Percentiles rank a stretch among this genome's conserved stretches.
These are phyloP conservation scores for Jacaranda mimosifolia DNA, from an alignment of 257 asterid genomes.

Conservation along the genomic window DNA sequence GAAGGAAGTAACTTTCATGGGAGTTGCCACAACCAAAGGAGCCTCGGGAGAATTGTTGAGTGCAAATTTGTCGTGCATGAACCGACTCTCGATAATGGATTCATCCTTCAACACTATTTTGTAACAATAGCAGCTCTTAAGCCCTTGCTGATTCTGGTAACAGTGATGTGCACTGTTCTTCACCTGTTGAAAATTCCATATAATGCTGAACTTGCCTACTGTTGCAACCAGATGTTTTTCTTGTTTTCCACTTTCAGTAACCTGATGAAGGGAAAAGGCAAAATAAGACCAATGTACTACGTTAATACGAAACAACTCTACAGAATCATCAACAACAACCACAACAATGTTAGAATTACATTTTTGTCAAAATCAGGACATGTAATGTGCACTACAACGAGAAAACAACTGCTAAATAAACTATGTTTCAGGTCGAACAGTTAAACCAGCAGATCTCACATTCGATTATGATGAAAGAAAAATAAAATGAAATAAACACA, in stretches of 20 bases:
- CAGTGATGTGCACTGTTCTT: constrained; percentile 91
- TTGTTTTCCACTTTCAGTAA: constrained; percentile 96
- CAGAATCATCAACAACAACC: neutral
- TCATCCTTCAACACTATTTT: constrained; percentile 88
- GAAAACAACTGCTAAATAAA: neutral
- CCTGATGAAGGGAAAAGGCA: constrained; percentile 55
- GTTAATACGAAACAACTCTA: neutral
- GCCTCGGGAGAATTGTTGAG: constrained; percentile 83
- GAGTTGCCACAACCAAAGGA: constrained; percentile 96
- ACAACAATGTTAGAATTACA: neutral
- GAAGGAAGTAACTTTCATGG: constrained; percentile 90
- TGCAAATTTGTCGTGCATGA: constrained; percentile 93
- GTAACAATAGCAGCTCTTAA: constrained; percentile 98
- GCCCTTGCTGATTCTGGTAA: constrained; percentile 92
- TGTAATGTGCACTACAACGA: constrained; percentile 14
- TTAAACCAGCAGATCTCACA: constrained; percentile 1
- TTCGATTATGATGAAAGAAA: neutral
- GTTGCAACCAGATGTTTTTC: constrained; percentile 96
- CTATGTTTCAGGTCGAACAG: constrained; percentile 13
- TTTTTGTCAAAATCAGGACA: neutral
- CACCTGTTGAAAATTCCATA: constrained; percentile 98
- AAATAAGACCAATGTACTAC: neutral
- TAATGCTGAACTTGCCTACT: constrained; percentile 90
- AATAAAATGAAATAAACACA: neutral
- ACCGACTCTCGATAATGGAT: constrained; percentile 90